phyloP scores from a whole-genome alignment of 495 filamentous ascomycete genomes.

The Trichoderma gamsii region DNA sequence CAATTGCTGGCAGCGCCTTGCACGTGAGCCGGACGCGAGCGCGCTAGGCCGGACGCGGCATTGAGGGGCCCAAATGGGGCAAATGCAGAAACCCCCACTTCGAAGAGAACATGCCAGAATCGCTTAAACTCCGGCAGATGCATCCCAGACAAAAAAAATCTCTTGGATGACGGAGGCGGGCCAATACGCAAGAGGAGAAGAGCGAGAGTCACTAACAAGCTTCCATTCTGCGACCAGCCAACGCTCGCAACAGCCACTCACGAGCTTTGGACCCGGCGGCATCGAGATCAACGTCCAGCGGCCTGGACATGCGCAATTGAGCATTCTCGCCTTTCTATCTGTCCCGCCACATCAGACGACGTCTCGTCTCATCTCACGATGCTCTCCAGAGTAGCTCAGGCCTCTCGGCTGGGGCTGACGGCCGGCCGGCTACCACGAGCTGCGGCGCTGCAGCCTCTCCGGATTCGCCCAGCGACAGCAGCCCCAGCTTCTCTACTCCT shows the following conservation, averaged over 20 bases:
- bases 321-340: not conserved
- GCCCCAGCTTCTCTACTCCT: not conserved
- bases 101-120: conserved; percentile 9
- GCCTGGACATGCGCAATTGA: conserved; percentile 8
- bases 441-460: not conserved
- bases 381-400: conserved; percentile 12
- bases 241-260: not conserved
- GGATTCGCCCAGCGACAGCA: not conserved
- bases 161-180: conserved; percentile 10
- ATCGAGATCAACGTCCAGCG: conserved; percentile 5
- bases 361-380: conserved; percentile 2
- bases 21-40: not conserved
- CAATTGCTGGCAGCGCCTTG: not conserved
- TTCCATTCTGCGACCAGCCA: not conserved
- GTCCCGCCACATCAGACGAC: not conserved
- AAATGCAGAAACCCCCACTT: not conserved
- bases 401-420: conserved; percentile 12
- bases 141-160: not conserved
- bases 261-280: not conserved
- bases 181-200: not conserved
- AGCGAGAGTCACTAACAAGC: not conserved
- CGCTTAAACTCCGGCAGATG: not conserved
- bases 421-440: conserved; percentile 7
- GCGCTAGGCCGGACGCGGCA: not conserved
- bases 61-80: conserved; percentile 5